phyloP scores from a whole-genome alignment of 225 moss, liverwort and hornwort genomes.

The Pseudoscleropodium purum region DNA sequence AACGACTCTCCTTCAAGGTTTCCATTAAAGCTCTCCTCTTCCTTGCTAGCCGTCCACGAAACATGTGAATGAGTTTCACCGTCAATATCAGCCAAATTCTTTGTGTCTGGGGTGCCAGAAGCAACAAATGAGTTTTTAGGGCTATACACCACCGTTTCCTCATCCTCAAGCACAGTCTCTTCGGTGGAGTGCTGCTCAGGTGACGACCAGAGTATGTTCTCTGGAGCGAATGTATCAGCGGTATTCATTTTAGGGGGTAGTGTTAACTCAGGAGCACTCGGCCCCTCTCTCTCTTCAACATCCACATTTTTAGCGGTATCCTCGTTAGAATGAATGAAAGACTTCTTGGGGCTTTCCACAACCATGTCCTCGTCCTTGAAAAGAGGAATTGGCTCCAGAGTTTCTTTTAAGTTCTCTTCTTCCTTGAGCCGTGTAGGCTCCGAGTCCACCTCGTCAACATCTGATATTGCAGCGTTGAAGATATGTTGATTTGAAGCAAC shows the following conservation, averaged over 20 bases:
- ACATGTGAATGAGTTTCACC: neutral
- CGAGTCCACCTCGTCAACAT: neutral
- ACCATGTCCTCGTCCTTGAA: neutral
- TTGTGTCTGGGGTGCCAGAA: neutral
- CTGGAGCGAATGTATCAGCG: neutral
- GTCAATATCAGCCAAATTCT: neutral
- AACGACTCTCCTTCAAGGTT: neutral
- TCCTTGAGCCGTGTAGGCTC: neutral
- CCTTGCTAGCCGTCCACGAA: neutral
- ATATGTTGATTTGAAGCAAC: neutral
- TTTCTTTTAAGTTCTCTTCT: neutral
- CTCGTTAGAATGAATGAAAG: neutral
- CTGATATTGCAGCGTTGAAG: neutral
- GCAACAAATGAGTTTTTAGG: neutral
- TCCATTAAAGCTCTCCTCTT: neutral
- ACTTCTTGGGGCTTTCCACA: neutral
- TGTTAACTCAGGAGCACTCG: neutral
- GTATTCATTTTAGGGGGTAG: neutral
- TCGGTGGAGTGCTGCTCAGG: neutral
- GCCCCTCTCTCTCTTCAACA: neutral
- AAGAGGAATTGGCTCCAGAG: neutral
- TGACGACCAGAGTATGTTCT: neutral
- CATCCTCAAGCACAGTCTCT: neutral
- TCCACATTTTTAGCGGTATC: neutral
- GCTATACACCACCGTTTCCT: conserved; percentile 1